phyloP scores from a whole-genome alignment of 139 green algal genomes.

The Chlamydomonas sp. region DNA sequence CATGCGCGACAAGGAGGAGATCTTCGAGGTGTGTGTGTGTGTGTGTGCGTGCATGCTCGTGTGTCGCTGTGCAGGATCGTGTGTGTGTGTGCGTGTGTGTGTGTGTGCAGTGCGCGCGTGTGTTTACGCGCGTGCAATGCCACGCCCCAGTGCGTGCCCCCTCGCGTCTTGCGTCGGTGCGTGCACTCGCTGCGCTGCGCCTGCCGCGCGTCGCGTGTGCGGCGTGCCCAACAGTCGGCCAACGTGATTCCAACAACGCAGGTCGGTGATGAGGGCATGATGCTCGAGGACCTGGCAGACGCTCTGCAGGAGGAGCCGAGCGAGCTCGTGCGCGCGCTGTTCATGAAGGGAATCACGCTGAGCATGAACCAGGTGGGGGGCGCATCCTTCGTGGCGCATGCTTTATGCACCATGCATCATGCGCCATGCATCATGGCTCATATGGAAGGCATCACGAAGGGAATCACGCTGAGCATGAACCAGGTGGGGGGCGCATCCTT shows the following conservation, averaged over 20 bases:
- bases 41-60: background rate
- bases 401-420: no score
- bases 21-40: conserved; percentile 74
- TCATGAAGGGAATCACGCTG: conserved; percentile 93
- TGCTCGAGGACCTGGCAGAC: conserved; percentile 70
- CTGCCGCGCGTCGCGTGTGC: background rate
- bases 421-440: no score
- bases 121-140: no score
- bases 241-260: background rate
- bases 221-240: background rate
- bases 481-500: conserved; percentile 54
- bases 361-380: conserved; percentile 71
- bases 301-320: conserved; percentile 54
- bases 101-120: no score
- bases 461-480: conserved; percentile 85
- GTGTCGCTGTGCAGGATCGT: background rate
- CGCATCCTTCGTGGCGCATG: conserved; percentile 3
- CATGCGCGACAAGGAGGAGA: conserved; percentile 66
- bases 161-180: background rate
- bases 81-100: no score
- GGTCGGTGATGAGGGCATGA: conserved; percentile 76
- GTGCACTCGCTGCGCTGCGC: no score
- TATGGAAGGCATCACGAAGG: no score
- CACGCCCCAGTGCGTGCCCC: background rate
- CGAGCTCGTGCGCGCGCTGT: conserved; percentile 87